phyloP scores from a whole-genome alignment of 768 basidiomycete species.

The Ramaria rubella region DNA sequence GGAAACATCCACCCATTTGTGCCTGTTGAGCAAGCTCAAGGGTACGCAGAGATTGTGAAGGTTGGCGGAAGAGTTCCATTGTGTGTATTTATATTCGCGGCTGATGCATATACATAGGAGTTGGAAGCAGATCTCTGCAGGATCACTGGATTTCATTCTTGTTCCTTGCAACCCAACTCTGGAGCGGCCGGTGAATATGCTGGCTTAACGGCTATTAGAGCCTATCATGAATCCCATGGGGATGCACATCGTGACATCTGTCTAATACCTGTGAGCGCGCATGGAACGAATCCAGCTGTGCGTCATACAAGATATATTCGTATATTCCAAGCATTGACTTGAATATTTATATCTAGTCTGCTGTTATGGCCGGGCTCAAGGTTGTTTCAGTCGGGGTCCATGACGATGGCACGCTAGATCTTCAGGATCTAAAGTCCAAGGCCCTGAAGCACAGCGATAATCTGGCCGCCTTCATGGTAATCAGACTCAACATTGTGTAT shows the following conservation, averaged over 20 bases:
- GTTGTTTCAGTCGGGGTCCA: constrained; percentile 93
- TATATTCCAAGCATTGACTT: not conserved
- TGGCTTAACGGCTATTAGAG: constrained; percentile 89
- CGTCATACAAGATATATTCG: constrained; percentile 29
- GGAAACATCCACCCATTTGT: constrained; percentile 88
- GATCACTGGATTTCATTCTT: constrained; percentile 94
- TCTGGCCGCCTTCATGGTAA: constrained; percentile 92
- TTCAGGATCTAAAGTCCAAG: constrained; percentile 78
- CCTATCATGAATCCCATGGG: constrained; percentile 86
- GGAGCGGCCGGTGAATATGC: constrained; percentile 98
- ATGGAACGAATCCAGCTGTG: constrained; percentile 97
- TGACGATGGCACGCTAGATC: constrained; percentile 81
- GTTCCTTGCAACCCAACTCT: constrained; percentile 97
- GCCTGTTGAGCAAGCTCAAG: constrained; percentile 81
- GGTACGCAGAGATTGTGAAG: constrained; percentile 78
- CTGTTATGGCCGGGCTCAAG: constrained; percentile 94
- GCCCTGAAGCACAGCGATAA: constrained; percentile 88
- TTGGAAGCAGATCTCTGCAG: constrained; percentile 85
- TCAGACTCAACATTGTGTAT: constrained; percentile 14
- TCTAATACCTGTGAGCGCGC: constrained; percentile 90
- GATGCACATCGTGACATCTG: constrained; percentile 85
- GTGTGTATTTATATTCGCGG: not conserved
- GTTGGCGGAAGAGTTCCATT: constrained; percentile 28
- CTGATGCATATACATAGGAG: constrained; percentile 48
- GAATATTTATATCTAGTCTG: constrained; percentile 49